Evolutionary conservation across 2,329 filamentous ascomycete genomes (phyloP), one percentile per base, ranked within the genome.

Genomic region (Colletotrichum melonis): DNA sequence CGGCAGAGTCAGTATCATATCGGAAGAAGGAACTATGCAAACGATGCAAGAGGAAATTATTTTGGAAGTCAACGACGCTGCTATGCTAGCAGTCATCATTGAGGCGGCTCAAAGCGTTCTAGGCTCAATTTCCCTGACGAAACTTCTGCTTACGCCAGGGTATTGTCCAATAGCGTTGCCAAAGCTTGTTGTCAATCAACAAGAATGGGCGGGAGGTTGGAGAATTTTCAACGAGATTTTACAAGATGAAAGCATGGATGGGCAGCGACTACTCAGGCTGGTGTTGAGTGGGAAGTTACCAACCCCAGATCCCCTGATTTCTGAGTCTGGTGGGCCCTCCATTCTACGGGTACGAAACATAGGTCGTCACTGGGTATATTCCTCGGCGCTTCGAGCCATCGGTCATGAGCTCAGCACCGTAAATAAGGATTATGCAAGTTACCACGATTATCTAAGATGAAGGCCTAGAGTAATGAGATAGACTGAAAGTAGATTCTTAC

Each of bases 351-450:
- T 16, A 46, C 42, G 42, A 19, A n/a, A 46, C 12, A 46, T 8
- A 4, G 16, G 42, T 46, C 7, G 0, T 4, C 2, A 19, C 42
- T 0, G 1, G 0, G 2, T 2, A 7, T 9, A 9, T 19, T 8
- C 4, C 3, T 19, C 42, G 19, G 42, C 19, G 4, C 16, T 46
- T 9, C 16, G 6, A 16, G 16, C 16, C 42, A 9, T 19, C 5
- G 42, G 16, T 46, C 2, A 9, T 46, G 16, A 19, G 19, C 1
- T n/a, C 1, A 2, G 42, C 42, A n/a, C 42, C 19, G 42, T 4
- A 6, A 46, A 46, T 19, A n/a, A n/a, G 42, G 19, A 46, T 7
- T n/a, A n/a, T 32, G 1, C 1, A 32, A 11, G 30, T 32, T 9
- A 11, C 9, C 1, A 11, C 30, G 1, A 11, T 32, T 2, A 2